Evolutionary conservation across 2,329 filamentous ascomycete species (phyloP).

Genomic region (Fusarium hainanense): DNA sequence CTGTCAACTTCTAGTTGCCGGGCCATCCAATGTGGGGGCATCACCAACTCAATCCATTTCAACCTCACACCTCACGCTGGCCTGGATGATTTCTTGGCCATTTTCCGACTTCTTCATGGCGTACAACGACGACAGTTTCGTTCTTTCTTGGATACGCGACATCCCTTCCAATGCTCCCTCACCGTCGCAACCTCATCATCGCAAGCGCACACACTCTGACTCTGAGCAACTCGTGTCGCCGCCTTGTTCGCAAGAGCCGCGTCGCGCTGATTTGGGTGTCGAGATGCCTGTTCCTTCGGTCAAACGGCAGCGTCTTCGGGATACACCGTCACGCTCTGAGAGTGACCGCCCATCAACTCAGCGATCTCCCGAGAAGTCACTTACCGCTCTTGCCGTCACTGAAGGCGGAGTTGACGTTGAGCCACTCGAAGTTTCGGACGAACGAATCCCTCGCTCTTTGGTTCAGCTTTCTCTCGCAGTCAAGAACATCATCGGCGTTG

Average conservation of each 20-base stretch:
- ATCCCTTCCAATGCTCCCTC: not conserved
- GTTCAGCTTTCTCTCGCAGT: too few species aligned
- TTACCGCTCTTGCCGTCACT: not conserved
- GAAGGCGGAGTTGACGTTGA: not conserved
- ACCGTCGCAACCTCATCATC: not conserved
- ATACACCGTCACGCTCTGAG: not conserved
- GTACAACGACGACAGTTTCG: fast-evolving
- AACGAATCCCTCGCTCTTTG: not conserved
- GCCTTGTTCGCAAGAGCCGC: not conserved
- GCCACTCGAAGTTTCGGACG: fast-evolving
- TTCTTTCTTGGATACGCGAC: not conserved
- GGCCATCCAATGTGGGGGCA: not conserved
- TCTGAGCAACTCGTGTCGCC: not conserved
- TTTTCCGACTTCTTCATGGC: not conserved
- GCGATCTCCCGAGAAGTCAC: not conserved
- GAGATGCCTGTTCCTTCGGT: not conserved
- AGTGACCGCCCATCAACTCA: not conserved
- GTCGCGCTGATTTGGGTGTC: not conserved
- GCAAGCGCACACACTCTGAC: not conserved
- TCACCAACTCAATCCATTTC: not conserved
- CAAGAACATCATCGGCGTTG: too few species aligned
- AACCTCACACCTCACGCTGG: not conserved
- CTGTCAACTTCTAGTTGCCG: not conserved
- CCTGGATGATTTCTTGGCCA: too few species aligned
- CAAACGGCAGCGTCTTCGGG: not conserved